Evolutionary conservation across 2,329 filamentous ascomycete genomes (phyloP).

Genomic region (Cadophora sp.): DNA sequence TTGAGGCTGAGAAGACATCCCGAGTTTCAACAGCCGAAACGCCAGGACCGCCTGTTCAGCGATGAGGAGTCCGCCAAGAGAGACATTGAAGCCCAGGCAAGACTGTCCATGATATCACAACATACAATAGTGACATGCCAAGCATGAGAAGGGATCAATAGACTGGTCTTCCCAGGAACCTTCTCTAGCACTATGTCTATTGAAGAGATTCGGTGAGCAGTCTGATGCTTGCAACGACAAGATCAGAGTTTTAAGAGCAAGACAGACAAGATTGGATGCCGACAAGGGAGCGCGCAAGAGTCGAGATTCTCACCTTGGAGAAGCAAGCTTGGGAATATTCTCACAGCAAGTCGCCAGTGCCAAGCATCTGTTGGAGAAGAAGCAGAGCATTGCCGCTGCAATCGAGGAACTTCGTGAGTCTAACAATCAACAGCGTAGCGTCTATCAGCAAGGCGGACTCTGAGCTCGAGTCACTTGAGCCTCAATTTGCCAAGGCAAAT

Average conservation of each 20-base stretch:
- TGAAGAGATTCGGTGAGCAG: conserved; percentile 83
- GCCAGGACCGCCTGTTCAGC: conserved; percentile 70
- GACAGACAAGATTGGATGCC: conserved; percentile 67
- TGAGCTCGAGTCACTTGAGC: conserved; percentile 76
- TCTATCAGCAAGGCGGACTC: conserved; percentile 73
- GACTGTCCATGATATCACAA: conserved; percentile 77
- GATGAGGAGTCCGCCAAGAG: conserved; percentile 69
- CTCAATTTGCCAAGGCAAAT: conserved; percentile 77
- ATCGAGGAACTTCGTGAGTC: conserved; percentile 76
- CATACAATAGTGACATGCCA: conserved; percentile 75
- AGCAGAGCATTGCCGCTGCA: conserved; percentile 71
- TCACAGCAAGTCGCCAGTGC: conserved; percentile 75
- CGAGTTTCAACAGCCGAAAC: conserved; percentile 68
- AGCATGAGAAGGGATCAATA: conserved; percentile 73
- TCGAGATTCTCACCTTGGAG: conserved; percentile 73
- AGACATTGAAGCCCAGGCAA: conserved; percentile 79
- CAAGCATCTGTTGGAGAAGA: conserved; percentile 81
- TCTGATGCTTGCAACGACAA: conserved; percentile 72
- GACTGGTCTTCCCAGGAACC: conserved; percentile 78
- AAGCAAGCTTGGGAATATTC: conserved; percentile 77
- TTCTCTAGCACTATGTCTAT: conserved; percentile 71
- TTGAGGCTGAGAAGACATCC: conserved; percentile 66
- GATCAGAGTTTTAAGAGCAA: conserved; percentile 67
- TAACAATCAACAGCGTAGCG: conserved; percentile 71
- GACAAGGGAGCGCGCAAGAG: conserved; percentile 77